Base-by-base conservation (phyloP, 1,284 basidiomycete species). In the Apiotrichum siamense region DNA sequence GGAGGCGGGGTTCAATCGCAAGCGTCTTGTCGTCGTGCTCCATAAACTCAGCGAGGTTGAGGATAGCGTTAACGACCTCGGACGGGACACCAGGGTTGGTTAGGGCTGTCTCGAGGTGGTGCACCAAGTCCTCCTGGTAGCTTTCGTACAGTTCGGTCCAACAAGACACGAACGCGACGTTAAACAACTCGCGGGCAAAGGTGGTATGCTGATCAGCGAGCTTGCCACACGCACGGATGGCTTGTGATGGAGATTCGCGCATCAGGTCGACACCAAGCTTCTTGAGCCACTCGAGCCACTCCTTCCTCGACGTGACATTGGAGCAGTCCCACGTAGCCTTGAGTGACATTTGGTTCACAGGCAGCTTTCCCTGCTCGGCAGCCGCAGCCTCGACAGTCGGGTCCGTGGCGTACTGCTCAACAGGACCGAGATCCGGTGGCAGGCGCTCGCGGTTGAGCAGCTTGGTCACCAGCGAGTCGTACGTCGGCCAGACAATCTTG, bases 41-140 rank as follows among this genome's bases (percentile, higher is more conserved):
- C 89, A 98, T 97, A 71, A 98, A 98, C 72, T 99, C 96, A 9
- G 93, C 92, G n/a, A 98, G 79, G 71, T 93, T 93, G 55, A 99
- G 81, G 26, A 98, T 78, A 42, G 88, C 83, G 69, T 97, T 90
- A n/a, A 96, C 88, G 27, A 98, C 81, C 49, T 97, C 93, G 4
- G 88, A 81, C 0, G 94, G 90, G 3, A 90, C 84, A 4, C 80
- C 82, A 12, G 80, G 77, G 79, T 90, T 55, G 23, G 86, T 88
- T 59, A 98, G 87, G 0, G 96, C 94, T 50, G 76, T 77, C 67
- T 97, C 90, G 45, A 99, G 88, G 5, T 91, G 85, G 37, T 85
- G 84, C 42, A 97, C 91, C 36, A 98, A 81, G 65, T 93, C 91
- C 71, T 96, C 90, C 88, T 96, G 66, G 73, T 96, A 97, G 66